Conservation (phyloP, 2,329 filamentous ascomycete species). For the Phialophora expanda region DNA sequence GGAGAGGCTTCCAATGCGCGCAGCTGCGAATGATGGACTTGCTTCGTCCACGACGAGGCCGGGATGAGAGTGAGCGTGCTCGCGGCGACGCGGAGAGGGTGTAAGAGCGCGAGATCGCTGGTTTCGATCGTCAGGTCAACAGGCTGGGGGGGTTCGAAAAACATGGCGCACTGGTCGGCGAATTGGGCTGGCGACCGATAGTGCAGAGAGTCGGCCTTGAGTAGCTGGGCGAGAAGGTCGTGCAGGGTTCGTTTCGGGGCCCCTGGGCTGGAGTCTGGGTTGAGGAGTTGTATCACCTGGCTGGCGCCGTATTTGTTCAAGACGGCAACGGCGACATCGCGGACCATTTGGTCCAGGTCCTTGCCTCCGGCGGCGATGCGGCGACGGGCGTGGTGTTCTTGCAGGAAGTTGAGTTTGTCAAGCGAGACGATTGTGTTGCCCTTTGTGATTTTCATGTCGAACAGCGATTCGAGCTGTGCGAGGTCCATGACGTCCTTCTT, state of each 20-base stretch:
- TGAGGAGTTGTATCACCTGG: conserved; percentile 28
- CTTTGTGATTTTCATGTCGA: conserved; percentile 85
- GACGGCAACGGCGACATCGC: conserved; percentile 36
- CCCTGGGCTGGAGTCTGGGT: neutral
- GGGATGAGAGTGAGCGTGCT: conserved; percentile 52
- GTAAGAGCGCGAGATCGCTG: conserved; percentile 34
- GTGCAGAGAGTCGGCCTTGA: conserved; percentile 55
- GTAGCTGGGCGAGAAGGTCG: conserved; percentile 57
- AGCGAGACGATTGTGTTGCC: conserved; percentile 84
- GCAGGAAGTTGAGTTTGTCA: conserved; percentile 79
- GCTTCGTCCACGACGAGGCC: conserved; percentile 47
- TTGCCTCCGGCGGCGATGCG: conserved; percentile 54
- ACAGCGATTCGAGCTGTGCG: conserved; percentile 71
- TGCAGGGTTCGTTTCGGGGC: conserved; percentile 44
- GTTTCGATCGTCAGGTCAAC: conserved; percentile 25
- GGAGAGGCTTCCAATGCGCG: conserved; percentile 22
- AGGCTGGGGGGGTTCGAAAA: conserved; percentile 56
- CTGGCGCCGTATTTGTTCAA: conserved; percentile 34
- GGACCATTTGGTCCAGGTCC: conserved; percentile 49
- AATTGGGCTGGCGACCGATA: conserved; percentile 64
- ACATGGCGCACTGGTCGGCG: conserved; percentile 60
- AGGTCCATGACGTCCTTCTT: conserved; percentile 74
- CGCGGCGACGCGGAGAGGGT: conserved; percentile 53
- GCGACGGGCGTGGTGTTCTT: conserved; percentile 69
- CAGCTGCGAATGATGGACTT: conserved; percentile 50